These are phyloP conservation scores for Endogone sp. DNA, from an alignment of 192 early-diverging fungal genomes.

Conservation along the genomic window DNA sequence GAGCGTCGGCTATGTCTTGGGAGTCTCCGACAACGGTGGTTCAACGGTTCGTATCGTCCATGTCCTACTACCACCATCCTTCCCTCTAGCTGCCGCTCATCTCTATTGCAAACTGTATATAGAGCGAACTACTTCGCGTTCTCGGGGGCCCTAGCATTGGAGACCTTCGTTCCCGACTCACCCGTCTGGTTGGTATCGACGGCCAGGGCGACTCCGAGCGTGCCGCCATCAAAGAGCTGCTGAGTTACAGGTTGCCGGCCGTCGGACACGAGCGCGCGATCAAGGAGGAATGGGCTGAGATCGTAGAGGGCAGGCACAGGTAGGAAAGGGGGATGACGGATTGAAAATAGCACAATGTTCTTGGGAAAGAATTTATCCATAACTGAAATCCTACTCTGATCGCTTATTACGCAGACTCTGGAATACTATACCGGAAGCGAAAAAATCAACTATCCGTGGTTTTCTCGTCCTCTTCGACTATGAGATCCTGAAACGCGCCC, in stretches of 20 bases:
- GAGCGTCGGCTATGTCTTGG: constrained; percentile 63
- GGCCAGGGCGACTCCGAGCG: constrained; percentile 47
- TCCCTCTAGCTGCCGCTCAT: constrained; percentile 22
- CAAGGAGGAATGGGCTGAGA: constrained; percentile 67
- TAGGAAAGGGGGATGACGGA: too few species aligned
- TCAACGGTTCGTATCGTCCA: constrained; percentile 28
- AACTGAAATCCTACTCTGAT: background rate
- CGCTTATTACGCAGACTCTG: constrained; percentile 27
- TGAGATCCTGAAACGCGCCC: constrained; percentile 58
- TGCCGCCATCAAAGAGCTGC: constrained; percentile 59
- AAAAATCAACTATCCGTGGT: constrained; percentile 66
- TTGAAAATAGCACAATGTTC: too few species aligned
- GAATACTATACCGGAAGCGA: constrained; percentile 46
- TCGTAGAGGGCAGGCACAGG: constrained; percentile 73
- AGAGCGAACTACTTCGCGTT: constrained; percentile 66
- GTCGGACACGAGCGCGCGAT: constrained; percentile 49
- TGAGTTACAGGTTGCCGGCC: constrained; percentile 64
- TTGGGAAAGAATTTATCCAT: too few species aligned
- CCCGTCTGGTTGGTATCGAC: constrained; percentile 60
- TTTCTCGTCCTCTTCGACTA: constrained; percentile 68
- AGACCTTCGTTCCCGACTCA: constrained; percentile 62
- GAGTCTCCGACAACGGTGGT: constrained; percentile 72
- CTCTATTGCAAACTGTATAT: constrained; percentile 14
- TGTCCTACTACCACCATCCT: background rate
- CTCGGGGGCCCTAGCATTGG: constrained; percentile 76